phyloP scores from a whole-genome alignment of 148 eudicot genomes.

The Rhododendron molle region DNA sequence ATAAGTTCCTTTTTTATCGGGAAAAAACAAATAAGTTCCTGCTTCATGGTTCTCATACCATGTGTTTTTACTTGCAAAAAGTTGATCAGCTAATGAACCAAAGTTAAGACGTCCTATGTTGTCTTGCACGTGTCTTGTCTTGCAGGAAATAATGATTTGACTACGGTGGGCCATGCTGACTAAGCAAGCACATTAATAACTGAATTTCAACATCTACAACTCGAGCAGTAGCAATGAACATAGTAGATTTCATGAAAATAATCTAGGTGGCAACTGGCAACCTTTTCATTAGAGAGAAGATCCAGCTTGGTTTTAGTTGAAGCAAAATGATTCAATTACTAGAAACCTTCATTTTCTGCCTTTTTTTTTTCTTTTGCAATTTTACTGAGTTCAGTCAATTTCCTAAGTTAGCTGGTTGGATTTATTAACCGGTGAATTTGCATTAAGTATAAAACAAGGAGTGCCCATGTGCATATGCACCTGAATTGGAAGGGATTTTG shows the following conservation, averaged over 20 bases:
- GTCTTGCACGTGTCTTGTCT: neutral
- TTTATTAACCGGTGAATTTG: neutral
- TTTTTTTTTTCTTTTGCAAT: neutral
- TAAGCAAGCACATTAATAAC: neutral
- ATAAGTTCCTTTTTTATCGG: neutral
- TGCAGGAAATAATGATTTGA: neutral
- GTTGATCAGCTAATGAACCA: neutral
- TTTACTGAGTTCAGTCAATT: neutral
- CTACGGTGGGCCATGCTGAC: neutral
- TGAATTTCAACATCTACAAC: neutral
- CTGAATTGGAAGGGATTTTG: slow-evolving; percentile 94
- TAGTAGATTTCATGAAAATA: neutral
- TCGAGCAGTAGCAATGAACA: neutral
- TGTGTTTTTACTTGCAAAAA: neutral
- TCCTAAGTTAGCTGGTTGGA: neutral
- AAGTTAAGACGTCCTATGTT: neutral
- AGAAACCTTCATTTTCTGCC: neutral
- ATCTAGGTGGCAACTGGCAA: neutral
- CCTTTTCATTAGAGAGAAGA: neutral
- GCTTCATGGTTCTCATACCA: neutral
- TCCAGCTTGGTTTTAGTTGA: neutral
- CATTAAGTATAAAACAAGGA: slow-evolving; percentile 8
- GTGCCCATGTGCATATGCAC: slow-evolving; percentile 25
- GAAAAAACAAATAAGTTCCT: neutral
- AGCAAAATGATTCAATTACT: neutral